Evolutionary conservation across 306 rosid genomes (phyloP).

Genomic region (Castanea sativa): DNA sequence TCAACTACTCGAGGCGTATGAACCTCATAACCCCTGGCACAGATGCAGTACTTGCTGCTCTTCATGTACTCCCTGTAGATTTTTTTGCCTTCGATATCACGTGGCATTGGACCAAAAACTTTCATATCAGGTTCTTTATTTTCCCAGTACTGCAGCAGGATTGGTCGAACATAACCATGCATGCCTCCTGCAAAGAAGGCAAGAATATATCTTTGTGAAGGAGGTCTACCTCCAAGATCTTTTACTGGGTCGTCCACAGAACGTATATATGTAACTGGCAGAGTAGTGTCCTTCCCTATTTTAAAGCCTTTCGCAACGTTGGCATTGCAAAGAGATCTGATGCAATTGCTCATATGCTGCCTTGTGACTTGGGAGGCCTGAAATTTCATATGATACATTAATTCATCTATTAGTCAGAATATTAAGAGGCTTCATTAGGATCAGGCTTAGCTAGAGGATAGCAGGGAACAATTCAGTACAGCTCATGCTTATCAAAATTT

Average conservation of each 20-base stretch:
- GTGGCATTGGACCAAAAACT: conserved; percentile 74
- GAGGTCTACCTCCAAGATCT: conserved; percentile 52
- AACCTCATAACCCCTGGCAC: conserved; percentile 87
- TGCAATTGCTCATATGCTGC: conserved; percentile 55
- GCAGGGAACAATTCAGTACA: background rate
- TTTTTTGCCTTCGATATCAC: conserved; percentile 59
- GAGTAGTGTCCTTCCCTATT: conserved; percentile 73
- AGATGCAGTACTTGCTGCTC: conserved; percentile 79
- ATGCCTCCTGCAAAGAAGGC: conserved; percentile 80
- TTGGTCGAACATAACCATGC: conserved; percentile 79
- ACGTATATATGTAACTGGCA: conserved; percentile 69
- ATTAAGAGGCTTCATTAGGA: background rate
- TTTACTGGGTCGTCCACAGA: conserved; percentile 52
- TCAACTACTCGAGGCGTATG: conserved; percentile 77
- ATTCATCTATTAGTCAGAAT: background rate
- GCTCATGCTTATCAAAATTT: background rate
- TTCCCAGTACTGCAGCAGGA: conserved; percentile 69
- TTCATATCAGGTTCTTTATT: conserved; percentile 73
- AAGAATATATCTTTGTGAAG: conserved; percentile 56
- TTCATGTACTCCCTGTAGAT: conserved; percentile 70
- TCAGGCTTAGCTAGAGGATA: background rate
- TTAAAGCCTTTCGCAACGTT: conserved; percentile 63
- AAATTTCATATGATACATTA: conserved; percentile 25
- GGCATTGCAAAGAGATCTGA: conserved; percentile 81
- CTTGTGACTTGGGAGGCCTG: conserved; percentile 71